Conservation (phyloP, 2,329 filamentous ascomycete genomes). For the Paraphaeosphaeria minitans region DNA sequence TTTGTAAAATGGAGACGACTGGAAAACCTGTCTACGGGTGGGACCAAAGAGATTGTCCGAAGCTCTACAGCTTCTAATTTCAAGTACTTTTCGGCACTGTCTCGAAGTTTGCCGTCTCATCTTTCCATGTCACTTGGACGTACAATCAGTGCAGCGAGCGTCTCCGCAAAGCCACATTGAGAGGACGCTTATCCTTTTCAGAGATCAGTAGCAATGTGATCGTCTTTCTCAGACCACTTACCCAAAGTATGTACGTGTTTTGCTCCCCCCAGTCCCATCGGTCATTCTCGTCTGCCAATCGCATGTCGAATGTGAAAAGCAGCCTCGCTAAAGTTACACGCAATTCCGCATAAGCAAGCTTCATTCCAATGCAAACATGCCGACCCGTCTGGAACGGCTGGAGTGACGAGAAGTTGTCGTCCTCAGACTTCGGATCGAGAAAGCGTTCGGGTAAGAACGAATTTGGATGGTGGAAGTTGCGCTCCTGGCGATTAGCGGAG, state of each 20-base stretch:
- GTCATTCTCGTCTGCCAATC: conserved; percentile 16
- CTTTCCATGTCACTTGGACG: neutral
- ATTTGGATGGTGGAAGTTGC: conserved; percentile 37
- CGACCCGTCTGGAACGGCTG: conserved; percentile 26
- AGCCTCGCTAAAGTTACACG: conserved; percentile 25
- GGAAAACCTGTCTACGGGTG: neutral
- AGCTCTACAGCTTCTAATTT: no score
- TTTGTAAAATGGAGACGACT: conserved; percentile 9
- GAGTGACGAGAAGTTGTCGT: conserved; percentile 15
- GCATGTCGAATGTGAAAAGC: conserved; percentile 25
- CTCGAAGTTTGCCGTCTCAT: neutral
- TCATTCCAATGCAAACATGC: conserved; percentile 27
- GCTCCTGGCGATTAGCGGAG: conserved; percentile 29
- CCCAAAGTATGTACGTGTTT: conserved; percentile 23
- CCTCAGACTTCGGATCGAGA: conserved; percentile 3
- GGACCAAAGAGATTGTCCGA: no score
- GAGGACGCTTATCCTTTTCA: conserved; percentile 11
- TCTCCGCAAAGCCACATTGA: conserved; percentile 10
- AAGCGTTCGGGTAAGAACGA: conserved; percentile 12
- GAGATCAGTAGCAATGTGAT: neutral
- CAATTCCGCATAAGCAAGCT: conserved; percentile 34
- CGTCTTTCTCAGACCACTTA: conserved; percentile 1
- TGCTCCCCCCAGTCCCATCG: conserved; percentile 23
- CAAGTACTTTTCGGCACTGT: no score
- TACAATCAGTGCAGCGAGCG: neutral